Percentiles rank a stretch among this genome's conserved stretches.
These are phyloP conservation scores for Lobosporangium transversale DNA, from an alignment of 192 early-diverging fungal genomes.

Conservation along the genomic window DNA sequence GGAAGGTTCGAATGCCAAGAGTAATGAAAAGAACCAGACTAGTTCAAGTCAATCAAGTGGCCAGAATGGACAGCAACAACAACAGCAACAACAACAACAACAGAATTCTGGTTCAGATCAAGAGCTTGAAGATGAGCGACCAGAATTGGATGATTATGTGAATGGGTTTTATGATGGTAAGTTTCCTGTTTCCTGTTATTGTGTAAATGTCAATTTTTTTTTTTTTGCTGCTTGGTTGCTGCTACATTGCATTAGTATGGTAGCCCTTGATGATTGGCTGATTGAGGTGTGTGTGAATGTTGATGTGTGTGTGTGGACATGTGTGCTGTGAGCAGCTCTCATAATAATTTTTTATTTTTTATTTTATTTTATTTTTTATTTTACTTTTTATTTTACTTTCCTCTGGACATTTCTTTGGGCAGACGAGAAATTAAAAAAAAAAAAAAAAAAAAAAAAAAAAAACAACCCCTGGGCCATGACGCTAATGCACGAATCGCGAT, in stretches of 20 bases:
- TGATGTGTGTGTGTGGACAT: too few species aligned
- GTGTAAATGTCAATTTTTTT: too few species aligned
- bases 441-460: too few species aligned
- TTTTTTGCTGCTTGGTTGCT: neutral
- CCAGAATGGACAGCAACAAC: neutral
- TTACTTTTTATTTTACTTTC: neutral
- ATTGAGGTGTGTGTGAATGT: too few species aligned
- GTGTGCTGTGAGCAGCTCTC: too few species aligned
- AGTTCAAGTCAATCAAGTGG: neutral
- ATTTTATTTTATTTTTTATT: neutral
- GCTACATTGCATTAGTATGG: too few species aligned
- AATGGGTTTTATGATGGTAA: slow-evolving; percentile 36
- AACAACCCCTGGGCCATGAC: too few species aligned
- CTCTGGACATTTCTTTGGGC: neutral
- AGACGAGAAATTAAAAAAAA: too few species aligned
- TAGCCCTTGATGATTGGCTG: too few species aligned
- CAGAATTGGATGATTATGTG: slow-evolving; percentile 42
- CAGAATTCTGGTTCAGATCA: neutral
- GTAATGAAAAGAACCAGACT: neutral
- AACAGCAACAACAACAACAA: slow-evolving; percentile 1
- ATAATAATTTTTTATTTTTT: neutral
- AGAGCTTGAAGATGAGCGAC: slow-evolving; percentile 4
- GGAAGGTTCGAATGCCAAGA: neutral
- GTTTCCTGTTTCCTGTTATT: slow-evolving; percentile 1
- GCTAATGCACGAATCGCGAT: neutral